Conservation (phyloP, 306 rosid genomes). For the Prunus fruticosa region DNA sequence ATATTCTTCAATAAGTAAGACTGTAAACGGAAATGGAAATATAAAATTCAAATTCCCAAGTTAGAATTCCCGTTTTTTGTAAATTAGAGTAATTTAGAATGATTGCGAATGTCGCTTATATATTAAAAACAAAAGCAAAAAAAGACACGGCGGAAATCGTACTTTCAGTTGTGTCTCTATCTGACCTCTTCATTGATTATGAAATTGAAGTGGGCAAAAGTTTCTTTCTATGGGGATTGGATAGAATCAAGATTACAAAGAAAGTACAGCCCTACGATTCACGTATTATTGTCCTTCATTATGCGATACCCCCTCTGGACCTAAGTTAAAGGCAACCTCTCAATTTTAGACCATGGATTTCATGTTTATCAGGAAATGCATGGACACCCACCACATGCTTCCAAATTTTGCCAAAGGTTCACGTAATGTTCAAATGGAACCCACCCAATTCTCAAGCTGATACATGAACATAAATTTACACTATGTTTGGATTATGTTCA, state of each 20-base stretch:
- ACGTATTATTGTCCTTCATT: background rate
- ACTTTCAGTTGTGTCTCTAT: background rate
- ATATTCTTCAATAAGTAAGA: too few species aligned
- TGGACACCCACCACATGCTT: too few species aligned
- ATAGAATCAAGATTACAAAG: slow-evolving; percentile 9
- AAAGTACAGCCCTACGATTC: background rate
- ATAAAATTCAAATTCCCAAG: too few species aligned
- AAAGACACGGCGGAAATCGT: background rate
- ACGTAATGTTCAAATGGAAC: too few species aligned
- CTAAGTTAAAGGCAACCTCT: background rate
- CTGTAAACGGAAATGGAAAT: too few species aligned
- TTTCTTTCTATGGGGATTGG: background rate
- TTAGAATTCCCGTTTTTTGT: too few species aligned
- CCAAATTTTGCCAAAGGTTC: background rate
- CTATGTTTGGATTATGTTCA: background rate
- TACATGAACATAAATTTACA: too few species aligned
- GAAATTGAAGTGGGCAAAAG: slow-evolving; percentile 8
- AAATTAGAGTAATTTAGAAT: too few species aligned
- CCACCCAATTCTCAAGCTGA: background rate
- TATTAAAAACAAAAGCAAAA: background rate
- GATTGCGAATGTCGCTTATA: too few species aligned
- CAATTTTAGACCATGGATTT: background rate
- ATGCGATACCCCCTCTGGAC: too few species aligned
- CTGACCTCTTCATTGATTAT: background rate
- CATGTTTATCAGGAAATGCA: too few species aligned